Evolutionary conservation across 202 grass and related monocot species (phyloP), one percentile per base, ranked within the genome.

Genomic region (Brachypodium distachyon): DNA sequence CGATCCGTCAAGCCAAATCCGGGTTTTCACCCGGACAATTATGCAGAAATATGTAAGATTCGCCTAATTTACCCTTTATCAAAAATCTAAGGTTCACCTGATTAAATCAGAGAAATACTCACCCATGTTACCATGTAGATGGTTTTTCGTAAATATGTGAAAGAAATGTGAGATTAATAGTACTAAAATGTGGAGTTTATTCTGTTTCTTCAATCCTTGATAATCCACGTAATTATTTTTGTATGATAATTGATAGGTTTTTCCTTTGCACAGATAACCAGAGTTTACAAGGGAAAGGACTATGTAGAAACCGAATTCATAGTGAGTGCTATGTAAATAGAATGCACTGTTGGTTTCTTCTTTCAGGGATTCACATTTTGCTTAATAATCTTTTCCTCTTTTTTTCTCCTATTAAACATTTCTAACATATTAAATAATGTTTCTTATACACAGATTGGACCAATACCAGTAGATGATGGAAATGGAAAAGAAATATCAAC

Each of bases 401-500:
- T 69, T 58, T 39, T 43, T n/a, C 52, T 68, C 6, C n/a, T 31
- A n/a, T 47, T 69, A 10, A 16, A 62, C 9, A 65, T 87, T 65
- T 59, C 21, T 74, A 59, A 78, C 50, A 58, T 60, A 12, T 73
- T 56, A 27, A 79, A 10, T 78, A 56, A 78, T 62, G 66, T 6
- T 79, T 71, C 36, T 64, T 77, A 54, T 76, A 50, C 47, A 27
- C 82, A 97, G 94, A 72, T 97, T 77, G 94, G 94, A n/a, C 91
- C 94, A 18, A 91, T 97, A 82, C 91, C 94, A 43, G 38, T 80
- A 22, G 83, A 87, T 56, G 94, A 97, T 84, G 89, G 84, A 63
- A 89, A 90, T 74, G 94, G 91, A 32, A 97, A 97, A 81, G 91
- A 94, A 97, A 12, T 97, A 63, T 83, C 83, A 40, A 90, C 91